Conservation (phyloP, 2,329 filamentous ascomycete genomes). For the Beauveria rudraprayagi region DNA sequence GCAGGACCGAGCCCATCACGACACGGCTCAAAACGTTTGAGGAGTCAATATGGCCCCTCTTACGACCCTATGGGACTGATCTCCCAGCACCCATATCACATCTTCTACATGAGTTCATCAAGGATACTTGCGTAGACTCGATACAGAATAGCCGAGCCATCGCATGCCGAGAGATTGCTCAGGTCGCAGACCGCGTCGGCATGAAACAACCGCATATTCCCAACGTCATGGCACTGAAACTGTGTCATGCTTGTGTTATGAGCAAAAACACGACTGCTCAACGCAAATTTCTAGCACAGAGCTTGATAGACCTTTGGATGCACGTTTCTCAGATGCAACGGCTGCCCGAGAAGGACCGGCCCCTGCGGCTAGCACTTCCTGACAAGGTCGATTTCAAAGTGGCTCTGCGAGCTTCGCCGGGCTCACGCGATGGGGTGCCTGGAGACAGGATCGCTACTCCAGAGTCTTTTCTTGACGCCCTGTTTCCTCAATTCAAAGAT, state of each 20-base stretch:
- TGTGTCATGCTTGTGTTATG: constrained; percentile 21
- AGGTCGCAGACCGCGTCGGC: constrained; percentile 7
- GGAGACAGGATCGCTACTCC: background rate
- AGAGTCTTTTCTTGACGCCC: constrained; percentile 17
- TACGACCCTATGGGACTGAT: constrained; percentile 15
- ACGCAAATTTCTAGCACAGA: constrained; percentile 13
- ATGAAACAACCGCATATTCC: constrained; percentile 14
- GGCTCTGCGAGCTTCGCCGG: background rate
- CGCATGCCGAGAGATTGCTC: constrained; percentile 19
- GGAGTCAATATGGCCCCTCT: constrained; percentile 23
- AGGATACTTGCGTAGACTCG: constrained; percentile 14
- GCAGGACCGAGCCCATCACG: constrained; percentile 13
- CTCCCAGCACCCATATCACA: background rate
- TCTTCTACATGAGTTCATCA: constrained; percentile 17
- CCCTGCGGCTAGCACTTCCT: background rate
- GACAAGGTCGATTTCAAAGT: background rate
- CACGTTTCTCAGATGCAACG: constrained; percentile 8
- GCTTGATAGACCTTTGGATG: constrained; percentile 9
- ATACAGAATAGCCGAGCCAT: constrained; percentile 13
- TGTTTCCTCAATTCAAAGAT: constrained; percentile 24
- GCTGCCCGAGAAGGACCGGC: constrained; percentile 12
- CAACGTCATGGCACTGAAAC: constrained; percentile 24
- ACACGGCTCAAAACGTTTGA: constrained; percentile 19
- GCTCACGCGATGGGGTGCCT: background rate
- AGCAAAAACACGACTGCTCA: constrained; percentile 11